Evolutionary conservation across 257 asterid species (phyloP).

Genomic region (Solanum infundibuliforme): DNA sequence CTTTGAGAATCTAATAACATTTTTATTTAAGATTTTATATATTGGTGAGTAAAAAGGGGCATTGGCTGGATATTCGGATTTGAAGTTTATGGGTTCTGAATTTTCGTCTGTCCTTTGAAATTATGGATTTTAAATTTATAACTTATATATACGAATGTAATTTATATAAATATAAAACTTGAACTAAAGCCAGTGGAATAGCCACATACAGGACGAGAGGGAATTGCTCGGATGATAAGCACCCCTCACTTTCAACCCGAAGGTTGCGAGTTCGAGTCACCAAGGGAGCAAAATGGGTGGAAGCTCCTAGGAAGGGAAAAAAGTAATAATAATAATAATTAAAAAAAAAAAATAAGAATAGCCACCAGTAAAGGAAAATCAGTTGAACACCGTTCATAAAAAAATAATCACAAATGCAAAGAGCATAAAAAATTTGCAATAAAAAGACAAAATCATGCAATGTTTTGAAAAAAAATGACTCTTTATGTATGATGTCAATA

Average conservation of each 20-base stretch:
- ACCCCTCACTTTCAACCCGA: no score
- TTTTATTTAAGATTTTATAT: not conserved
- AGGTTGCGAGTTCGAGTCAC: no score
- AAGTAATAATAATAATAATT: no score
- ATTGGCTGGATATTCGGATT: fast-evolving
- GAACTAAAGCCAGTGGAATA: not conserved
- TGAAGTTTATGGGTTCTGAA: not conserved
- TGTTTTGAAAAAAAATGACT: not conserved
- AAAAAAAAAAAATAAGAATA: no score
- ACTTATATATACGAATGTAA: not conserved
- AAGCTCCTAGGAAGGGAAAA: no score
- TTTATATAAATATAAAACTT: not conserved
- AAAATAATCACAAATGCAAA: not conserved
- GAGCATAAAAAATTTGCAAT: slow-evolving; percentile 1
- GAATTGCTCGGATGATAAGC: no score
- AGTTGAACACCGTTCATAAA: no score
- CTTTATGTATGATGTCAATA: not conserved
- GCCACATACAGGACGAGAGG: no score
- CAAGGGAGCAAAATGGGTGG: no score
- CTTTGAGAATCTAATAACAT: not conserved
- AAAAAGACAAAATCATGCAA: slow-evolving; percentile 12
- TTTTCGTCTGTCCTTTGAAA: not conserved
- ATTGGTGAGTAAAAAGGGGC: not conserved
- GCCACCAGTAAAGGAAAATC: no score
- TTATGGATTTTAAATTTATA: not conserved